Evolutionary conservation across 208 protist species (phyloP), one percentile per base, ranked within the genome.

Genomic region (Leishmania aethiopica): DNA sequence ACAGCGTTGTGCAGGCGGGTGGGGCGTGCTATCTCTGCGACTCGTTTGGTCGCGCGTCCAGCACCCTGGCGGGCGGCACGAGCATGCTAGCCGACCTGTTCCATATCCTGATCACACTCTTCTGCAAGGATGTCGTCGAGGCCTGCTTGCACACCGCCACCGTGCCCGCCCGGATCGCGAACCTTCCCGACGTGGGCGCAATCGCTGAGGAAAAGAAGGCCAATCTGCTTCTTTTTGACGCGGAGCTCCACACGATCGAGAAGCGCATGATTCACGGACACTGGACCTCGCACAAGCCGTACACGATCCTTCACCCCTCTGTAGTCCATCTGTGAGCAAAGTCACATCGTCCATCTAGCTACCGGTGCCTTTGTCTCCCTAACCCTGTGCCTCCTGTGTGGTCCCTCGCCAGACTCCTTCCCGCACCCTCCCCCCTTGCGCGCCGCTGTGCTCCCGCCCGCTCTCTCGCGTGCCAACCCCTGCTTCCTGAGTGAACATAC

Each of bases 21-120:
- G 92, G 92, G 11, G 92, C 84, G 55, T 89, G 87, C 76, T 92
- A 86, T 73, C 74, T 95, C n/a, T 93, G 90, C 75, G 92, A 95
- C 78, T 77, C 79, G 28, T 82, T 84, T 42, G 92, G 90, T 17
- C 86, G 85, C 49, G 83, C 89, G 1, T 89, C 90, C 0, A 79
- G 77, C 62, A 95, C 92, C 2, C 69, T 95, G 40, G 92, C 92
- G 0, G 92, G 92, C 19, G 86, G 92, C 74, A 95, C 90, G 4
- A 88, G 88, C 83, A 83, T 83, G 81, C 82, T 95, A 57, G 87
- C 88, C 1, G 92, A 95, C 53, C 90, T 87, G 73, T 95, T 93
- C 82, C 86, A 91, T 79, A 90, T 73, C 28, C 81, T 95, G n/a
- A 75, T 95, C 15, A 84, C 88, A n/a, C 78, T 92, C 6, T 93